These are phyloP conservation scores for Jamesozyma jinghongensis DNA, from an alignment of 805 yeast species.

Conservation along the genomic window DNA sequence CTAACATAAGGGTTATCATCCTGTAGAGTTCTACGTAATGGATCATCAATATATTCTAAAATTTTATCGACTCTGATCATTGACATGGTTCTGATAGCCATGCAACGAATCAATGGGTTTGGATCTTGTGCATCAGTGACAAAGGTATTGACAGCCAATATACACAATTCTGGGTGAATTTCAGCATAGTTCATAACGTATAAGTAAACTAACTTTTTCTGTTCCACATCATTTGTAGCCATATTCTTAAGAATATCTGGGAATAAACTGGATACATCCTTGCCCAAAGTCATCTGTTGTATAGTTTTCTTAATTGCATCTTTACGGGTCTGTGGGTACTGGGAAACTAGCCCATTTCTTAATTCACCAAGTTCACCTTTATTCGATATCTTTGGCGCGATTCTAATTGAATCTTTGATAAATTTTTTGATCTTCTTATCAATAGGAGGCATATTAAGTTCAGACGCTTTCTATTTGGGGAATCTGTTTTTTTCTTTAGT, in stretches of 20 bases:
- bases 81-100: slow-evolving; percentile 98
- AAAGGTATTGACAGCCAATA: slow-evolving; percentile 93
- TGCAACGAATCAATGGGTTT: slow-evolving; percentile 88
- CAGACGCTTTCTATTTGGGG: neutral
- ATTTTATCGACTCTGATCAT: slow-evolving; percentile 92
- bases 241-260: slow-evolving; percentile 95
- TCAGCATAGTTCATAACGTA: slow-evolving; percentile 97
- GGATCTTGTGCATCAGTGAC: slow-evolving; percentile 93
- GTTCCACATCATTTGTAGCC: slow-evolving; percentile 94
- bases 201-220: slow-evolving; percentile 88
- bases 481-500: neutral
- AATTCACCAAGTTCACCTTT: slow-evolving; percentile 83
- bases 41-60: slow-evolving; percentile 89
- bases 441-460: slow-evolving; percentile 23
- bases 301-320: slow-evolving; percentile 96
- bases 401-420: slow-evolving; percentile 28
- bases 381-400: slow-evolving; percentile 32
- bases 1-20: slow-evolving; percentile 97
- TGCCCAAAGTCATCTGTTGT: slow-evolving; percentile 97
- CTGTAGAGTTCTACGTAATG: slow-evolving; percentile 69
- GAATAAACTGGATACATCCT: slow-evolving; percentile 87
- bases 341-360: slow-evolving; percentile 83
- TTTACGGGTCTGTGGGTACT: slow-evolving; percentile 87
- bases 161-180: slow-evolving; percentile 89
- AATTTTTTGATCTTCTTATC: slow-evolving; percentile 31